Conservation (phyloP, 805 yeast species). For the Starmerella vitae region DNA sequence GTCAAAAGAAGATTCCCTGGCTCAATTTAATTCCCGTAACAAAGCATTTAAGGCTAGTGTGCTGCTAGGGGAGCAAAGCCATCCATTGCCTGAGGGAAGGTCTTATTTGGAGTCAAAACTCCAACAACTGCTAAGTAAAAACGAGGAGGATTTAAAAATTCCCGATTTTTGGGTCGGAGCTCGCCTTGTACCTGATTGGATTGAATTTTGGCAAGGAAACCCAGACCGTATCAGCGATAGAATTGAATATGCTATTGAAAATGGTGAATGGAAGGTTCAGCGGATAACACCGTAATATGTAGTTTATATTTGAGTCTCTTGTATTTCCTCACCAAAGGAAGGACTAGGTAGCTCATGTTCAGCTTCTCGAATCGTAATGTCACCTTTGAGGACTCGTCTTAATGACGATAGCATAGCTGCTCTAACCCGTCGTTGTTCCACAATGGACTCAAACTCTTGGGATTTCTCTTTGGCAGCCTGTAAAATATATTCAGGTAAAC, state of each 20-base stretch:
- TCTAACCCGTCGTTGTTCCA: neutral
- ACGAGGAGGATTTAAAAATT: constrained; percentile 63
- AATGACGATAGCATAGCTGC: neutral
- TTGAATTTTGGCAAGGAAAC: constrained; percentile 97
- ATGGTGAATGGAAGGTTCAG: constrained; percentile 43
- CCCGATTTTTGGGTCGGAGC: constrained; percentile 95
- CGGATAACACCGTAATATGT: constrained; percentile 50
- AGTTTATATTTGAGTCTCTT: neutral
- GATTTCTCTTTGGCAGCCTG: constrained; percentile 22
- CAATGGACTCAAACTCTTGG: constrained; percentile 18
- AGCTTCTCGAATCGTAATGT: too few species aligned
- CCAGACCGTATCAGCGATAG: constrained; percentile 81
- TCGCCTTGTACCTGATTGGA: constrained; percentile 69
- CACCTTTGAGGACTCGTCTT: too few species aligned
- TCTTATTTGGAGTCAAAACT: constrained; percentile 47
- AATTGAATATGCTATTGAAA: constrained; percentile 47
- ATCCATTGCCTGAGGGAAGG: constrained; percentile 37
- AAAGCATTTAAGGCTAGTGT: constrained; percentile 89
- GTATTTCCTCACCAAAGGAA: neutral
- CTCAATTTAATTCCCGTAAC: constrained; percentile 76
- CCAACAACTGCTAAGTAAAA: constrained; percentile 35
- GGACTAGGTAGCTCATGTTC: too few species aligned
- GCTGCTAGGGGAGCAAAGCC: constrained; percentile 84
- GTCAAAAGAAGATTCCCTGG: constrained; percentile 51
- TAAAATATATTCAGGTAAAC: constrained; percentile 29